Conservation (phyloP, 768 basidiomycete species). For the Lentinula sp. region DNA sequence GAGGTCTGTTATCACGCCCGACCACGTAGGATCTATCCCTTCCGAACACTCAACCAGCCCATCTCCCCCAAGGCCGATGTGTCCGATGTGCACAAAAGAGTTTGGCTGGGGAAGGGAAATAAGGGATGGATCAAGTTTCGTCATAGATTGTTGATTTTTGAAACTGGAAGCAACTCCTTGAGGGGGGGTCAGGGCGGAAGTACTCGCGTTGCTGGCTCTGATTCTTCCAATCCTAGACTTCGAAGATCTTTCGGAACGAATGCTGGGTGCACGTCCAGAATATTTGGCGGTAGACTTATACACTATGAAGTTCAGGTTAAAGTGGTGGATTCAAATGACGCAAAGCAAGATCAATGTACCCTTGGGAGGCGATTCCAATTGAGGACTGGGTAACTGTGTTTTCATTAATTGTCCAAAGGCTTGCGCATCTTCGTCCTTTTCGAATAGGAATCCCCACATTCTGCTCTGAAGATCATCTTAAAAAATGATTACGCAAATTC, state of each 20-base stretch:
- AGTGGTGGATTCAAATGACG: constrained; percentile 9
- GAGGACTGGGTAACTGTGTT: constrained; percentile 19
- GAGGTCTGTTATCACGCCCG: constrained; percentile 29
- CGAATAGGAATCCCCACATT: constrained; percentile 46
- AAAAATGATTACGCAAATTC: neutral
- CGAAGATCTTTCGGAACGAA: constrained; percentile 11
- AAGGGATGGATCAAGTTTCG: constrained; percentile 29
- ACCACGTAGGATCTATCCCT: constrained; percentile 51
- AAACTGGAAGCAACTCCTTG: constrained; percentile 1
- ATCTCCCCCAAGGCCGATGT: constrained; percentile 50
- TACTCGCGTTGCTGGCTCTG: constrained; percentile 29
- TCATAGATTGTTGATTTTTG: constrained; percentile 10
- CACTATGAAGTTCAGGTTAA: neutral
- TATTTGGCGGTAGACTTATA: neutral
- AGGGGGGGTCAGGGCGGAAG: constrained; percentile 19
- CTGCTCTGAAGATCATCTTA: constrained; percentile 31
- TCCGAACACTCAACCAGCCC: constrained; percentile 49
- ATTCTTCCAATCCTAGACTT: constrained; percentile 18
- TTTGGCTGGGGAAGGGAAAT: constrained; percentile 54
- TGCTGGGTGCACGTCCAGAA: constrained; percentile 10
- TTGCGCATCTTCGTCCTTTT: constrained; percentile 40
- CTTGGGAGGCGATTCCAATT: constrained; percentile 3
- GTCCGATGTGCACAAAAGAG: constrained; percentile 62
- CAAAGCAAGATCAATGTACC: neutral
- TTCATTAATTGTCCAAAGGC: constrained; percentile 30